Percentiles rank a stretch among this genome's conserved stretches.
phyloP scores from a whole-genome alignment of 2,329 filamentous ascomycete genomes.

The Ophiocordyceps robertsii region DNA sequence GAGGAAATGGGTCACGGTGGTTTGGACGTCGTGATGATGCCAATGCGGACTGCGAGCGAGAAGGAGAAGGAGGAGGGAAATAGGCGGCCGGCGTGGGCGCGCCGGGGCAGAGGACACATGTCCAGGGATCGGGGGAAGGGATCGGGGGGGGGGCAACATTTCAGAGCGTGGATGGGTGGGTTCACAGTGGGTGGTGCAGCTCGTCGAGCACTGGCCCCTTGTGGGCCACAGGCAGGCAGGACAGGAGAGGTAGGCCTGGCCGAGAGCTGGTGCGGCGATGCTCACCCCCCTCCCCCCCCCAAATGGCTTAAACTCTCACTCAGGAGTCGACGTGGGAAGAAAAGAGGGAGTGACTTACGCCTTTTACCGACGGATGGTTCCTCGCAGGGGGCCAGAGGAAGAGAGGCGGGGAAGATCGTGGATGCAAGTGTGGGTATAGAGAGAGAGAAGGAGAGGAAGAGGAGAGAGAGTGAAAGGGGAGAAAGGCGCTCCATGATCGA shows the following conservation, averaged over 20 bases:
- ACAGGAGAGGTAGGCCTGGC: too few species aligned
- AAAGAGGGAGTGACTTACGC: too few species aligned
- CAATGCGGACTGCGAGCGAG: too few species aligned
- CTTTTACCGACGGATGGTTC: too few species aligned
- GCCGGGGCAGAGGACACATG: slow-evolving; percentile 12
- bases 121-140: slow-evolving; percentile 4
- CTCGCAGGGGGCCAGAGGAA: too few species aligned
- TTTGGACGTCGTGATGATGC: too few species aligned
- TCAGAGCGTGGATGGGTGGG: slow-evolving; percentile 5
- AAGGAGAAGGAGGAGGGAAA: background rate
- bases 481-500: background rate
- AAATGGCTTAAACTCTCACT: too few species aligned
- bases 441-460: background rate
- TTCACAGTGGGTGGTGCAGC: background rate
- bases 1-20: background rate
- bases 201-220: background rate
- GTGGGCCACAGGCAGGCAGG: too few species aligned
- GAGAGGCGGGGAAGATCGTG: too few species aligned
- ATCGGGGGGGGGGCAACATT: slow-evolving; percentile 2
- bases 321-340: too few species aligned
- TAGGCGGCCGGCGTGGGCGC: background rate
- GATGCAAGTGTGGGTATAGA: background rate
- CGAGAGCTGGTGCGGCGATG: too few species aligned
- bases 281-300: too few species aligned
- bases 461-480: background rate